Percentiles rank a stretch among this genome's conserved stretches.
Evolutionary conservation across 495 filamentous ascomycete species (phyloP).

Genomic region (Annulohypoxylon moriforme): DNA sequence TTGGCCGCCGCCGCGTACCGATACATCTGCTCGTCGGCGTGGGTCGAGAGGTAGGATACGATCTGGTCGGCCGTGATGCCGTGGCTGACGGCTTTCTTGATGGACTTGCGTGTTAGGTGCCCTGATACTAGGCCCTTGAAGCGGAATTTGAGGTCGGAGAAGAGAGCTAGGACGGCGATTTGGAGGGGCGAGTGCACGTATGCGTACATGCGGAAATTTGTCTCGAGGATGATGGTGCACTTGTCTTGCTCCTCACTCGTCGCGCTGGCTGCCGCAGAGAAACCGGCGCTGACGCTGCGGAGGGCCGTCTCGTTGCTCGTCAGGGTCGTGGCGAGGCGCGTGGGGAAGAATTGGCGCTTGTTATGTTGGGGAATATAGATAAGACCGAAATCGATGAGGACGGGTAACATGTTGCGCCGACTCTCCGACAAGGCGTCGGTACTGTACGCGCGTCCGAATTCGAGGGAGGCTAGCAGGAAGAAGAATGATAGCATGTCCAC

Average conservation of each 20-base stretch:
- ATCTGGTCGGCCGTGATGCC: constrained; percentile 97
- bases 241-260: constrained; percentile 61
- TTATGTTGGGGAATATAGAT: constrained; percentile 73
- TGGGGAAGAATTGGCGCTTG: constrained; percentile 86
- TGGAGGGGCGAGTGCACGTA: constrained; percentile 93
- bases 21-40: constrained; percentile 92
- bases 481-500: constrained; percentile 95
- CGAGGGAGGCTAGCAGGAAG: constrained; percentile 93
- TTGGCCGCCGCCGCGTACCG: constrained; percentile 67
- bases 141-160: constrained; percentile 83
- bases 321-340: constrained; percentile 91
- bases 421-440: constrained; percentile 80
- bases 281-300: constrained; percentile 67
- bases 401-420: constrained; percentile 85
- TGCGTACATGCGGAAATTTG: constrained; percentile 98
- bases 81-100: constrained; percentile 84
- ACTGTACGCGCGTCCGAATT: constrained; percentile 89
- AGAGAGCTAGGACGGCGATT: constrained; percentile 93
- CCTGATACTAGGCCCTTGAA: constrained; percentile 93
- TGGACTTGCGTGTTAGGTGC: constrained; percentile 84
- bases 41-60: constrained; percentile 84
- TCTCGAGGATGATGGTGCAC: constrained; percentile 95
- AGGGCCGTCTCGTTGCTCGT: constrained; percentile 82
- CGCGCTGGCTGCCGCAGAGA: constrained; percentile 57
- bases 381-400: constrained; percentile 90